A percentile compares a stretch with the other conserved stretches of the same genome.
phyloP scores from a whole-genome alignment of 805 yeast species.

The Monosporozyma aquatica region DNA sequence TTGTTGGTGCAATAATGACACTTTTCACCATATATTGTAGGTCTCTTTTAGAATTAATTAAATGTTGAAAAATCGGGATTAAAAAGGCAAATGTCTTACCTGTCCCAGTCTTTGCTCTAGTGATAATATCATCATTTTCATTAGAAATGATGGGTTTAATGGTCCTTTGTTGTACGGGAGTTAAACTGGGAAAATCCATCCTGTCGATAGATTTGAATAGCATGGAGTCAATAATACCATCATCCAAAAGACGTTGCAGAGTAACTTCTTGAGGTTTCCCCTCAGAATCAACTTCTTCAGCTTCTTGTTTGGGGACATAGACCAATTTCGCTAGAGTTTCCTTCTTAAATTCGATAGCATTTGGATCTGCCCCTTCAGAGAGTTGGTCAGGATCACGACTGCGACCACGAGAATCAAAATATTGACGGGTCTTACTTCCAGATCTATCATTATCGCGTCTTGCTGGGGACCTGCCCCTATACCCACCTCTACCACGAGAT shows the following conservation, averaged over 20 bases:
- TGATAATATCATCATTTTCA: constrained; percentile 55
- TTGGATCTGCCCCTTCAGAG: not conserved
- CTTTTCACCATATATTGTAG: constrained; percentile 40
- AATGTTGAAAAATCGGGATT: constrained; percentile 63
- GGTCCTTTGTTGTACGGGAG: constrained; percentile 61
- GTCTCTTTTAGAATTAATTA: constrained; percentile 28
- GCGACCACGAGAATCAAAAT: too few relatives aligned
- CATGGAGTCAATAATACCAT: constrained; percentile 22
- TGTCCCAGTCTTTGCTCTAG: constrained; percentile 90
- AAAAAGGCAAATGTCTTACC: constrained; percentile 90
- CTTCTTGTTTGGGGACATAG: constrained; percentile 8
- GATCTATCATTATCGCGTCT: too few relatives aligned
- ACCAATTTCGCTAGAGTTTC: constrained; percentile 14
- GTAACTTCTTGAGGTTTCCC: constrained; percentile 15
- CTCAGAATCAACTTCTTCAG: constrained; percentile 1
- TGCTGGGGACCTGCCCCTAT: too few relatives aligned
- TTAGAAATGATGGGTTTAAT: constrained; percentile 46
- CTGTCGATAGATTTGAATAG: constrained; percentile 31
- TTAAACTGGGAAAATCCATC: constrained; percentile 44
- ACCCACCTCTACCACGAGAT: not conserved
- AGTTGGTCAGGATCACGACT: not conserved
- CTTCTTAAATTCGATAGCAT: constrained; percentile 9
- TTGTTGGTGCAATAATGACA: constrained; percentile 76
- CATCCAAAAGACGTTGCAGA: constrained; percentile 24
- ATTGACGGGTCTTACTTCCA: too few relatives aligned